Evolutionary conservation across 306 rosid species (phyloP).

Genomic region (Medicago lupulina): DNA sequence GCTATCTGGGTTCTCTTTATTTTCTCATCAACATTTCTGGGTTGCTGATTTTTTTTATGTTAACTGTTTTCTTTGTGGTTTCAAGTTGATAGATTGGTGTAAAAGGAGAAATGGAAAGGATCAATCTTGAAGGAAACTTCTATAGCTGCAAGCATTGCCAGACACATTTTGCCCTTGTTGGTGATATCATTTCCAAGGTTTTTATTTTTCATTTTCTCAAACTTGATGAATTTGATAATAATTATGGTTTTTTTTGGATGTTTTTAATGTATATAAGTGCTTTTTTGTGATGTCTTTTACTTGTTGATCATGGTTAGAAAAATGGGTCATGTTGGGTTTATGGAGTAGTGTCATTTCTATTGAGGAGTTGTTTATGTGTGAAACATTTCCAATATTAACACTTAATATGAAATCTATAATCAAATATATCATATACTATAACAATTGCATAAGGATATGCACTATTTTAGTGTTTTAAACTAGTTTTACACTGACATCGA

Average conservation of each 20-base stretch:
- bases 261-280: too few relatives aligned
- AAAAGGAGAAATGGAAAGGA: conserved; percentile 66
- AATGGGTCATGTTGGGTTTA: not conserved
- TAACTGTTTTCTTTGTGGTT: conserved; percentile 23
- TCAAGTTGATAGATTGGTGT: conserved; percentile 37
- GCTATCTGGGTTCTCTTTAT: conserved; percentile 33
- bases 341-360: conserved; percentile 11
- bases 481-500: not conserved
- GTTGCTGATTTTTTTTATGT: conserved; percentile 2
- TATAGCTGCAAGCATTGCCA: conserved; percentile 76
- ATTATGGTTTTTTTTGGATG: conserved; percentile 23
- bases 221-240: conserved; percentile 1
- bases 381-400: not conserved
- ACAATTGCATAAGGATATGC: too few relatives aligned
- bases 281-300: conserved; percentile 21
- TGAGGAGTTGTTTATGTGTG: not conserved
- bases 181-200: conserved; percentile 70
- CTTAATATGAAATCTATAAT: not conserved
- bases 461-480: not conserved
- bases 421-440: not conserved
- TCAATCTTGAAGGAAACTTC: conserved; percentile 63
- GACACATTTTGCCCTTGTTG: conserved; percentile 66
- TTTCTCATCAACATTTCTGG: conserved; percentile 28
- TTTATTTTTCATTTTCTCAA: not conserved
- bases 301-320: conserved; percentile 14